These are phyloP conservation scores for Fusarium globosum DNA, from an alignment of 2,329 filamentous ascomycete species.

Conservation along the genomic window DNA sequence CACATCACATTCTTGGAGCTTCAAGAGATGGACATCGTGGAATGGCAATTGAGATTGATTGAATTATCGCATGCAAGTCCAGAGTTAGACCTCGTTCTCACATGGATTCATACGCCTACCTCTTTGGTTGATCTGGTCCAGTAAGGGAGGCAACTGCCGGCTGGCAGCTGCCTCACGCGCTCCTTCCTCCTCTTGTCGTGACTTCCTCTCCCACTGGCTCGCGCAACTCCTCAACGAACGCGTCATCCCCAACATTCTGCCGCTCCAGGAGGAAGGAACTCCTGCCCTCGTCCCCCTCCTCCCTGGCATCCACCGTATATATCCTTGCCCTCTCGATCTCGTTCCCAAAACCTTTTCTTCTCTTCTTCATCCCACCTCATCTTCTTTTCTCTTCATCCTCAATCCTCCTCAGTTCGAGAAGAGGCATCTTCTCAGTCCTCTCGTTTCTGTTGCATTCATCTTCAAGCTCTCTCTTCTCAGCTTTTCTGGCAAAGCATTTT, in stretches of 20 bases:
- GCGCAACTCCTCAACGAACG: conserved; percentile 16
- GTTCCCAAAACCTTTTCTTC: conserved; percentile 16
- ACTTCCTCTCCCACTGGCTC: conserved; percentile 22
- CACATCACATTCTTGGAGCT: not conserved
- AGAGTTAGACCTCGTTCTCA: not conserved
- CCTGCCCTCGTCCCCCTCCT: conserved; percentile 13
- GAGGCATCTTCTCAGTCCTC: conserved; percentile 22
- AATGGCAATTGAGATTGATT: not conserved
- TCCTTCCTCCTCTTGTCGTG: conserved; percentile 23
- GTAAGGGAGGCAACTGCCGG: not conserved
- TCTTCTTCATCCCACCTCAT: conserved; percentile 18
- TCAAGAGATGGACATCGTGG: not conserved
- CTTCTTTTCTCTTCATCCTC: conserved; percentile 31
- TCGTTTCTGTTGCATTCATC: conserved; percentile 29
- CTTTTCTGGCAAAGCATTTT: conserved; percentile 22
- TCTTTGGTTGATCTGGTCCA: not conserved
- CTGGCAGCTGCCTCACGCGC: not conserved
- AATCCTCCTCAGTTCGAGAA: conserved; percentile 22
- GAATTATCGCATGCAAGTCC: not conserved
- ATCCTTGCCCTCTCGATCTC: conserved; percentile 8
- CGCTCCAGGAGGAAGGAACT: conserved; percentile 34
- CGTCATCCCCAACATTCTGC: conserved; percentile 34
- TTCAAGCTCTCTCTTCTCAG: conserved; percentile 17
- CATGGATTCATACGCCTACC: not conserved
- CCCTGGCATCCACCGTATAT: conserved; percentile 5